These are phyloP conservation scores for Solanum pinnatisectum DNA, from an alignment of 257 asterid species.

Conservation along the genomic window DNA sequence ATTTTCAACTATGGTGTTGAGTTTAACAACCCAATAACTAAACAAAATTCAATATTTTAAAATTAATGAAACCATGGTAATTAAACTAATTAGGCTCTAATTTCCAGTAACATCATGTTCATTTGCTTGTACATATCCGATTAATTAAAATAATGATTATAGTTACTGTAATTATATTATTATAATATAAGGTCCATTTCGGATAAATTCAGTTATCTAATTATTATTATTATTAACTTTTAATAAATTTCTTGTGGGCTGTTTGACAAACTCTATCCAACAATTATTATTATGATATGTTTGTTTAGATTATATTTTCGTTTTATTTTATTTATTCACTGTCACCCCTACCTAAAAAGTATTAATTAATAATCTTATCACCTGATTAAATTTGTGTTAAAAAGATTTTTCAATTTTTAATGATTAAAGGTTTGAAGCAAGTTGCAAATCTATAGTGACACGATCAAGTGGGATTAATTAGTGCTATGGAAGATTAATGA, in stretches of 20 bases:
- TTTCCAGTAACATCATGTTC: background rate
- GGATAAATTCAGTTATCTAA: background rate
- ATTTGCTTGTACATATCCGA: background rate
- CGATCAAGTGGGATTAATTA: background rate
- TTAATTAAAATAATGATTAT: background rate
- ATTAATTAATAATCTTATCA: background rate
- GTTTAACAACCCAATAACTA: background rate
- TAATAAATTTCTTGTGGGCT: background rate
- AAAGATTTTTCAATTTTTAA: background rate
- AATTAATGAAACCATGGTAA: background rate
- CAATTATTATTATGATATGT: background rate
- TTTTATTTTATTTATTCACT: background rate
- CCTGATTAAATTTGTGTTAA: background rate
- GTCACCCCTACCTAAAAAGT: background rate
- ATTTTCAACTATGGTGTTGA: background rate
- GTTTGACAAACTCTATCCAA: background rate
- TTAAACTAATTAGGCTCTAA: background rate
- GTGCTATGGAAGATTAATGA: background rate
- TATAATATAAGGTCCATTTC: background rate
- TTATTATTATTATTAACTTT: background rate
- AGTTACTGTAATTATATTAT: background rate
- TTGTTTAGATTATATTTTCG: background rate
- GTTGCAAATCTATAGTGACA: background rate
- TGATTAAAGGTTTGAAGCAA: background rate
- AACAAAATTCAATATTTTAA: background rate